phyloP scores from a whole-genome alignment of 192 early-diverging fungal species.

The Mortierella alpina region DNA sequence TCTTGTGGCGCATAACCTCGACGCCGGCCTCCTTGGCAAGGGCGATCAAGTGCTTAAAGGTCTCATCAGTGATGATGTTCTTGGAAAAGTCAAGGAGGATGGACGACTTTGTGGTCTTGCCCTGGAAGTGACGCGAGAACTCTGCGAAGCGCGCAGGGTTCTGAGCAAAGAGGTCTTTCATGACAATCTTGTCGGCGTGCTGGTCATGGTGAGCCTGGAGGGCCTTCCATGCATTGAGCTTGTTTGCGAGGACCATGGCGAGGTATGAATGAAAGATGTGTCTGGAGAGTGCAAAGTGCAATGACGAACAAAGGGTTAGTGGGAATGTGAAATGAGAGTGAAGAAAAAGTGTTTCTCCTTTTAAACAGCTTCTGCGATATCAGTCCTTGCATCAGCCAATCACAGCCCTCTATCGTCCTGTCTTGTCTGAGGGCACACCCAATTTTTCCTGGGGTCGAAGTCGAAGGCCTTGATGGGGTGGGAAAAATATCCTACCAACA shows the following conservation, averaged over 20 bases:
- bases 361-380: neutral
- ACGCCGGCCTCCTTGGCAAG: conserved; percentile 88
- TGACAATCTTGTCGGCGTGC: conserved; percentile 75
- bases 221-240: conserved; percentile 86
- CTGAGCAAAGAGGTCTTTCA: conserved; percentile 83
- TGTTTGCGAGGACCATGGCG: conserved; percentile 78
- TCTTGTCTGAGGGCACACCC: too few species aligned
- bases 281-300: neutral
- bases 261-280: too few species aligned
- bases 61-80: conserved; percentile 89
- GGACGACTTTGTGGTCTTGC: conserved; percentile 66
- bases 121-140: conserved; percentile 79
- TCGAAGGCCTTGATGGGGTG: too few species aligned
- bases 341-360: neutral
- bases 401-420: too few species aligned
- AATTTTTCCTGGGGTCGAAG: too few species aligned
- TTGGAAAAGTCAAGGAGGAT: conserved; percentile 97
- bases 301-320: neutral
- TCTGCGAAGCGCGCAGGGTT: conserved; percentile 83
- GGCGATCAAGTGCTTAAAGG: conserved; percentile 80
- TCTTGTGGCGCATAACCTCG: conserved; percentile 87
- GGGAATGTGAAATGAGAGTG: neutral
- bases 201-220: conserved; percentile 90
- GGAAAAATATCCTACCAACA: too few species aligned
- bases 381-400: neutral